Evolutionary conservation across 805 yeast species (phyloP), one percentile per base, ranked within the genome.

Genomic region (Yarrowia osloensis): DNA sequence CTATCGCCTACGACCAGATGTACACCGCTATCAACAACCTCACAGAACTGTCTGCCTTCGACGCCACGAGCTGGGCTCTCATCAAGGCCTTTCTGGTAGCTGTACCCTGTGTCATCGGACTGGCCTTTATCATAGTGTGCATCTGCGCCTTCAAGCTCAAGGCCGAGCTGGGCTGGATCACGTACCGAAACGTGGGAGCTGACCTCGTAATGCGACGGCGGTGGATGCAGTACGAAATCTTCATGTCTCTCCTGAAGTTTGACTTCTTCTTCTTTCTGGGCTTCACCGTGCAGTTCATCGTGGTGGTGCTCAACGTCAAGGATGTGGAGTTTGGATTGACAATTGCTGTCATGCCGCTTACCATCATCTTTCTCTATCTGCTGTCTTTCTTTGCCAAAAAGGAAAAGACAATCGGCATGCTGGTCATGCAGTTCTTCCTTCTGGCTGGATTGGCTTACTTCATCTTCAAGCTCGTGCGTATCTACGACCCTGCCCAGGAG

Each of bases 221-320:
- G 70, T 81, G 79, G 70, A 37, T 69, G 54, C 59, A 46, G 35
- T 73, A 71, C 49, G 69, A 81, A 71, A 72, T 82, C 65, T 82
- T 81, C 73, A 72, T 77, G 50, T 71, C 79, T 17, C 71, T 80
- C 40, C 71, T 80, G 31, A 76, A 79, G 65, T 79, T 79, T 59
- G 82, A 80, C 69, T 77, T 80, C 49, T 83, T 82, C 77, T 83
- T 82, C 74, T 82, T 83, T 68, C 72, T 82, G 26, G 85, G 83
- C 1, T 82, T 82, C 73, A 81, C 85, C 1, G 75, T 82, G 31
- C 86, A 83, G 70, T 83, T 81, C 70, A 72, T 81, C 26, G 83
- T 81, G 49, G 81, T 82, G 44, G 80, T 83, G 75, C 74, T 82
- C 15, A 70, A 74, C 46, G 73, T 76, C 28, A 76, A 73, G 66